These are phyloP conservation scores for Penicillium psychrofluorescens DNA, from an alignment of 495 filamentous ascomycete species.

Conservation along the genomic window DNA sequence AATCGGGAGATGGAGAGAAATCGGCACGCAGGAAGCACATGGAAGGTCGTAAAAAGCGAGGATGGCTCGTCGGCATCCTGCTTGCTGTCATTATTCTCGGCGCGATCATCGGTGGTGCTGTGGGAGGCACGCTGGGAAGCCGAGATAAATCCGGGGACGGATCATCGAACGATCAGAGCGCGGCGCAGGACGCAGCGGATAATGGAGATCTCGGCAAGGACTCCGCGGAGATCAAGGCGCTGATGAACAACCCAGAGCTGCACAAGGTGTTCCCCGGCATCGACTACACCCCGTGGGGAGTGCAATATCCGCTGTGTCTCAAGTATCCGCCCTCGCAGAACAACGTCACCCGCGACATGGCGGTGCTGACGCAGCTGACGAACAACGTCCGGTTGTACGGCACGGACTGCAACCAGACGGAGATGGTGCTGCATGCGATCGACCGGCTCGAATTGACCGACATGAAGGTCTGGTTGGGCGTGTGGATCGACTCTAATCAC, in stretches of 20 bases:
- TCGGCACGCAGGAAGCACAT: conserved; percentile 49
- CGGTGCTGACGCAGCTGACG: conserved; percentile 85
- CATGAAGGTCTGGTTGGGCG: conserved; percentile 92
- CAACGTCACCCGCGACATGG: conserved; percentile 88
- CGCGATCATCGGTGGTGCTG: conserved; percentile 69
- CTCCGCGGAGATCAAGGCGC: conserved; percentile 69
- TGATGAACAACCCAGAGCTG: conserved; percentile 72
- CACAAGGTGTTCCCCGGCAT: conserved; percentile 96
- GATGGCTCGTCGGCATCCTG: conserved; percentile 60
- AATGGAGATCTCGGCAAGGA: conserved; percentile 68
- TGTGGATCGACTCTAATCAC: conserved; percentile 82
- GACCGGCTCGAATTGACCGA: conserved; percentile 61
- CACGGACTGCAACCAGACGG: conserved; percentile 95
- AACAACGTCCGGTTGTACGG: conserved; percentile 88
- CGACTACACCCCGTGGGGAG: conserved; percentile 89
- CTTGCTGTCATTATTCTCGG: conserved; percentile 56
- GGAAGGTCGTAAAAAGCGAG: conserved; percentile 58
- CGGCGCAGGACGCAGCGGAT: conserved; percentile 33
- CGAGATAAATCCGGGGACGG: conserved; percentile 21
- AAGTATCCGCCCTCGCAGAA: conserved; percentile 77
- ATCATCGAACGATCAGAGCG: conserved; percentile 12
- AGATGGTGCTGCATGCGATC: conserved; percentile 86
- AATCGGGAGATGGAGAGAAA: conserved; percentile 5
- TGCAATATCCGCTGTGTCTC: conserved; percentile 83
- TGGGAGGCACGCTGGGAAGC: conserved; percentile 61